Evolutionary conservation across 371 early-diverging fungal genomes (phyloP).

Genomic region (Dinochytrium kinnereticum): DNA sequence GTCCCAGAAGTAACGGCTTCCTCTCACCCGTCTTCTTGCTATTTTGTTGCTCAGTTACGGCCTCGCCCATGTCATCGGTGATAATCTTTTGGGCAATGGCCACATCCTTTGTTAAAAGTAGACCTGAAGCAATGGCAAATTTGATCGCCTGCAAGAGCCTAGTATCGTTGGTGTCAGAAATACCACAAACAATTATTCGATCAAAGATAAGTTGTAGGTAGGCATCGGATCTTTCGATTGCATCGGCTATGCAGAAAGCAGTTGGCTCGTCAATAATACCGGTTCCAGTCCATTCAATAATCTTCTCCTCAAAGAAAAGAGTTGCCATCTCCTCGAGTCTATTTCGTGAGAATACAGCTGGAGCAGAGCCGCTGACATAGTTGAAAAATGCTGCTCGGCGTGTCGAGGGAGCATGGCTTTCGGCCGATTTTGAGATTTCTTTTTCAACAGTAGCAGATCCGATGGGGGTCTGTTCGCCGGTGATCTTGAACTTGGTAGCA

Average conservation of each 20-base stretch:
- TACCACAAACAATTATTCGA: neutral
- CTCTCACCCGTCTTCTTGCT: neutral
- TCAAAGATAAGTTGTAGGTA: constrained; percentile 5
- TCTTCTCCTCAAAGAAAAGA: neutral
- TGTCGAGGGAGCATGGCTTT: neutral
- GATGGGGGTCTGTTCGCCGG: neutral
- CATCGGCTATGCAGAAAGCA: constrained; percentile 5
- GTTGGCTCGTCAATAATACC: neutral
- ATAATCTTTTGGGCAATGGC: neutral
- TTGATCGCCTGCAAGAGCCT: constrained; percentile 3
- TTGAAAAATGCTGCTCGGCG: neutral
- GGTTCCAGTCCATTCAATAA: neutral
- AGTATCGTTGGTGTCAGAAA: neutral
- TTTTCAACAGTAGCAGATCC: neutral
- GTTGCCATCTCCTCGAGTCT: neutral
- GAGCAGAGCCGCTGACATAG: neutral
- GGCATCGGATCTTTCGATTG: constrained; percentile 1
- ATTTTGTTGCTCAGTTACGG: neutral
- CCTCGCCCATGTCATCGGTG: neutral
- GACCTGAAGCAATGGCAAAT: neutral
- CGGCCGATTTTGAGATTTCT: neutral
- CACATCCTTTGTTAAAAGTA: neutral
- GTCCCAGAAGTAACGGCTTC: constrained; percentile 8
- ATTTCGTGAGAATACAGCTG: neutral
- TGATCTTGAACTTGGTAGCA: neutral